These are phyloP conservation scores for Suillus paluster DNA, from an alignment of 768 basidiomycete species.

Conservation along the genomic window DNA sequence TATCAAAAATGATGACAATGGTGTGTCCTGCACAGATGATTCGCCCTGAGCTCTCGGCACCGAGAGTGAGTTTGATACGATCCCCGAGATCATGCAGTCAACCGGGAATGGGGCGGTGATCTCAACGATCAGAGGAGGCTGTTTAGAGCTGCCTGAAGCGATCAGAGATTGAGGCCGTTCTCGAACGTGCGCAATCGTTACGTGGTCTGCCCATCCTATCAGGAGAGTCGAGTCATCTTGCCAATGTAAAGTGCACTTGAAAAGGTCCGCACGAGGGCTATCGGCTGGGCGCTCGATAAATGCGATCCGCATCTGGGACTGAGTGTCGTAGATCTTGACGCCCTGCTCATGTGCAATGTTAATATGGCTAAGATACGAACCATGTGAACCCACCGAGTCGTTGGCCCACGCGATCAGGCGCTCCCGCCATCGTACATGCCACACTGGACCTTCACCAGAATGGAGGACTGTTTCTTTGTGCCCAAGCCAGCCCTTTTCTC, in stretches of 20 bases:
- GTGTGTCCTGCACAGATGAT: constrained; percentile 25
- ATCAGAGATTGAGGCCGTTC: constrained; percentile 53
- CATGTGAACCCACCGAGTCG: constrained; percentile 67
- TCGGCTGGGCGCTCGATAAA: constrained; percentile 83
- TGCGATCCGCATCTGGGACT: constrained; percentile 75
- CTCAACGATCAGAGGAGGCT: constrained; percentile 74
- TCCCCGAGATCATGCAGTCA: constrained; percentile 94
- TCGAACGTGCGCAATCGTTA: constrained; percentile 87
- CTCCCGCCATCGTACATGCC: constrained; percentile 87
- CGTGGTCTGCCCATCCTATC: constrained; percentile 91
- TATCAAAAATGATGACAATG: constrained; percentile 79
- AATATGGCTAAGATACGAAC: constrained; percentile 3
- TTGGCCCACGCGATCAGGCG: constrained; percentile 95
- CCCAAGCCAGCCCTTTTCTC: constrained; percentile 96
- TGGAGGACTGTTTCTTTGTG: constrained; percentile 88
- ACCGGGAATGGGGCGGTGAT: constrained; percentile 91
- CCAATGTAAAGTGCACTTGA: constrained; percentile 92
- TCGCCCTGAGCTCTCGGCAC: constrained; percentile 21
- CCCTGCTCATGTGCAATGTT: constrained; percentile 54
- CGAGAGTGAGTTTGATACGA: constrained; percentile 73
- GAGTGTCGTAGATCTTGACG: constrained; percentile 90
- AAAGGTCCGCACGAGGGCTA: constrained; percentile 91
- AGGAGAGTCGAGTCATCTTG: constrained; percentile 90
- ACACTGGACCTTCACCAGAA: constrained; percentile 91
- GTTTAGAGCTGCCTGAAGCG: constrained; percentile 48